phyloP scores from a whole-genome alignment of 1,284 basidiomycete species.

The Coniferiporia sulphurascens region DNA sequence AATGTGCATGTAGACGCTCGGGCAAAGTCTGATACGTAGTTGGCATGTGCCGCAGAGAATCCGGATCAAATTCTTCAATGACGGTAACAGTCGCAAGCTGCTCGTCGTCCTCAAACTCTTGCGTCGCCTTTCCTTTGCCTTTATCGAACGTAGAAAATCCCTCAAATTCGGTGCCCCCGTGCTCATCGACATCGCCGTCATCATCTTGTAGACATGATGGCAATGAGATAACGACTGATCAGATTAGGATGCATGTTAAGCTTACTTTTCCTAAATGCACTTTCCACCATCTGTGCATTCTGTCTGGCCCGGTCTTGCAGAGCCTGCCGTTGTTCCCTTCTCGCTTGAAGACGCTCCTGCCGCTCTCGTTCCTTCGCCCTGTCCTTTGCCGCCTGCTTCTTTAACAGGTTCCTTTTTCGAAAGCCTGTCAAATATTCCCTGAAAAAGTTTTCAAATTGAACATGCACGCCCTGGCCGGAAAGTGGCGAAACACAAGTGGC shows the following conservation, averaged over 20 bases:
- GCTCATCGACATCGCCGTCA: slow-evolving; percentile 25
- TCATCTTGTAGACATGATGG: slow-evolving; percentile 17
- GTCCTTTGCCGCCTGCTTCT: slow-evolving; percentile 64
- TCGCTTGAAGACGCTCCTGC: slow-evolving; percentile 56
- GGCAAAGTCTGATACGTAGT: slow-evolving; percentile 6
- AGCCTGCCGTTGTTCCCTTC: slow-evolving; percentile 67
- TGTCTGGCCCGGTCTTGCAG: slow-evolving; percentile 64
- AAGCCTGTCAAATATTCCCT: slow-evolving; percentile 86
- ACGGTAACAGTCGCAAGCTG: slow-evolving; percentile 78
- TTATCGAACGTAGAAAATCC: slow-evolving; percentile 32
- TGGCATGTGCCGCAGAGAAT: slow-evolving; percentile 49
- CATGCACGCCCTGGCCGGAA: not conserved
- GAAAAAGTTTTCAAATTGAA: slow-evolving; percentile 13
- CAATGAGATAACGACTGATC: slow-evolving; percentile 6
- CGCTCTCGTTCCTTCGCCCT: slow-evolving; percentile 67
- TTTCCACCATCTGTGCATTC: slow-evolving; percentile 68
- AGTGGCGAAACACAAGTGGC: slow-evolving; percentile 14
- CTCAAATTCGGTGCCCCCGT: slow-evolving; percentile 40
- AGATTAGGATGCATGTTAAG: slow-evolving; percentile 8
- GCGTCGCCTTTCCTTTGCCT: slow-evolving; percentile 26
- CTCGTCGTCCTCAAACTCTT: slow-evolving; percentile 65
- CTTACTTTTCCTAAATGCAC: slow-evolving; percentile 60
- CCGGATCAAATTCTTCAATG: slow-evolving; percentile 75
- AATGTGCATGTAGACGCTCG: not conserved
- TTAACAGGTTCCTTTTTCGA: slow-evolving; percentile 78